These are phyloP conservation scores for Pleurotus salmoneostramineus DNA, from an alignment of 768 basidiomycete species.

Conservation along the genomic window DNA sequence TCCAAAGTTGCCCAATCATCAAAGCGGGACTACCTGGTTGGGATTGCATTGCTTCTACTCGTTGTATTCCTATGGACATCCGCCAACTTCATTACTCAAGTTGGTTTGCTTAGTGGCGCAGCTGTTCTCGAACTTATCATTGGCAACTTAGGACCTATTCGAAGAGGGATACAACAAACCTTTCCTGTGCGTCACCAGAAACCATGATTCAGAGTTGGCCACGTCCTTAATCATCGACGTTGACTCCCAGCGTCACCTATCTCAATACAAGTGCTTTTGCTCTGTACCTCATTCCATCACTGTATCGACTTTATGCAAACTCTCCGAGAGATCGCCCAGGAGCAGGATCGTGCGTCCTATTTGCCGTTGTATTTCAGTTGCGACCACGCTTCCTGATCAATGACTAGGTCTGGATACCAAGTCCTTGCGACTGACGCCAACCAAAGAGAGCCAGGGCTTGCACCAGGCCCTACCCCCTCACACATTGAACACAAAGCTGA, in stretches of 20 bases:
- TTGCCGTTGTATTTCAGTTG: too few relatives aligned
- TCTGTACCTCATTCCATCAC: constrained; percentile 70
- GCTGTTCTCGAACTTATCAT: neutral
- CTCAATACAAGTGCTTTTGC: constrained; percentile 88
- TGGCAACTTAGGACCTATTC: constrained; percentile 37
- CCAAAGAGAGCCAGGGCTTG: neutral
- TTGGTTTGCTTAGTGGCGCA: too few relatives aligned
- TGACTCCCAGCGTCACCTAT: constrained; percentile 75
- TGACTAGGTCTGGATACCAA: constrained; percentile 12
- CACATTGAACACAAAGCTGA: neutral
- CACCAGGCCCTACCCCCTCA: neutral
- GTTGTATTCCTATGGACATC: constrained; percentile 89
- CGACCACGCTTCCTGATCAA: too few relatives aligned
- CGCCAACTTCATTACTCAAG: constrained; percentile 87
- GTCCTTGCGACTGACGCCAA: constrained; percentile 14
- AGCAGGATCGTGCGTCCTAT: too few relatives aligned
- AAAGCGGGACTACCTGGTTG: constrained; percentile 40
- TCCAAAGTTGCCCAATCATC: constrained; percentile 12
- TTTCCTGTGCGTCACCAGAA: constrained; percentile 51
- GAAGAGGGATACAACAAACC: constrained; percentile 80
- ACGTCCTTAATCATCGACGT: too few relatives aligned
- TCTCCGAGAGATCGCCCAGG: neutral
- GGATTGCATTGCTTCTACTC: constrained; percentile 64
- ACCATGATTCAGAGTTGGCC: too few relatives aligned
- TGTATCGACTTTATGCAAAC: constrained; percentile 25